A percentile compares a stretch with the other conserved stretches of the same genome.
Evolutionary conservation across 83 land plant genomes (phyloP).

Genomic region (Picea abies): DNA sequence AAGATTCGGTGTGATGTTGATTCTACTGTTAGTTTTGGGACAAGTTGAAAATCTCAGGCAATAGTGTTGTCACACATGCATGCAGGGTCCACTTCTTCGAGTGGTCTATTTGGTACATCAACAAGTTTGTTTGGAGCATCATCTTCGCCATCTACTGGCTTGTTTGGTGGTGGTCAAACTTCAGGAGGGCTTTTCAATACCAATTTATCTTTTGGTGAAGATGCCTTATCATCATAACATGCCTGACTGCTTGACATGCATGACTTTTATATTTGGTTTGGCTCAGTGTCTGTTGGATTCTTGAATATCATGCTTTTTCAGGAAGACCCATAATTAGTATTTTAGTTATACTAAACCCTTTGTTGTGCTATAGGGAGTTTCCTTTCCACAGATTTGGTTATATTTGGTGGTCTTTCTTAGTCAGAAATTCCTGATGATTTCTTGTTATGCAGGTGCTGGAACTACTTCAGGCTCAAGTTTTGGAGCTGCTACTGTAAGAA

Average conservation of each 20-base stretch:
- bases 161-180: conserved; percentile 5
- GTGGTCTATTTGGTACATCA: conserved; percentile 5
- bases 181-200: conserved; percentile 4
- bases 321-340: background rate
- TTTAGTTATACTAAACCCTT: background rate
- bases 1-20: background rate
- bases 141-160: conserved; percentile 2
- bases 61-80: background rate
- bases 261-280: background rate
- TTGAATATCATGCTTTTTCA: background rate
- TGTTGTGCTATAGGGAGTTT: background rate
- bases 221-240: conserved; percentile 9
- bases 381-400: background rate
- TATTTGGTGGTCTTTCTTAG: background rate
- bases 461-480: conserved; percentile 69
- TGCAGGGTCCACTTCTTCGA: conserved; percentile 15
- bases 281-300: background rate
- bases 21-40: background rate
- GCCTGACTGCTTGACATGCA: background rate
- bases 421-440: conserved; percentile 3
- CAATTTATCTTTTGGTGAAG: background rate
- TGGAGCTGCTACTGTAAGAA: conserved; percentile 28
- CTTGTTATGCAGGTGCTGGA: conserved; percentile 45
- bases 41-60: background rate
- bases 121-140: conserved; percentile 16